Evolutionary conservation across 345 rosid genomes (phyloP), one percentile per base, ranked within the genome.

Genomic region (Sisymbrium irio): DNA sequence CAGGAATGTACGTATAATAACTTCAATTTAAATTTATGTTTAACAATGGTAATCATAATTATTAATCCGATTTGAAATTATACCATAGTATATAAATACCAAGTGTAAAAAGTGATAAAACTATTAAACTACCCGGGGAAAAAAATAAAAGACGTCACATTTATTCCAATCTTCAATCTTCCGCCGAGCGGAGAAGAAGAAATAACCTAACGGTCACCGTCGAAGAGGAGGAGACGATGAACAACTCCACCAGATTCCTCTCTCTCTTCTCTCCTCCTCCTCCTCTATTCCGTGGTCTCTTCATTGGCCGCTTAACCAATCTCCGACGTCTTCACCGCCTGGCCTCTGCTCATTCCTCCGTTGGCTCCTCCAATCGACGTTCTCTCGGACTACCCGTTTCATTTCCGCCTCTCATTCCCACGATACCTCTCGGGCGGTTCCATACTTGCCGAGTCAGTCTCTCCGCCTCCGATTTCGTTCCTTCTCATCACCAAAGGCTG

Each of bases 161-260:
- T 42, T 39, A 17, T 49, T 49, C 35, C 17, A 30, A 15, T 27
- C 28, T 57, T 8, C 19, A 14, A 55, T 63, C 27, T 25, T 62
- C 56, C 56, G 55, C 25, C 27, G 47, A 46, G 9, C 14, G 66
- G 37, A 22, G 25, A 30, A 35, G n/a, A n/a, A n/a, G n/a, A 30
- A 13, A 27, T 39, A 39, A 39, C 76, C 76, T 41, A 64, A 55
- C 72, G 19, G 57, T 44, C 67, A 47, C 73, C 68, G 77, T 55
- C 61, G 73, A 42, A 19, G 49, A 22, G 53, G 47, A 41, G 77
- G 77, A 8, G 68, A 32, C 73, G 41, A 90, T 91, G 96, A 82
- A 87, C 68, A 76, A 80, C 79, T 77, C 89, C 79, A 71, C 89
- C 49, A 81, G 90, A 61, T 72, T 91, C 80, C 75, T 91, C 71